Conservation (phyloP, 352 stramenopile species). For the Achlya hypogyna region DNA sequence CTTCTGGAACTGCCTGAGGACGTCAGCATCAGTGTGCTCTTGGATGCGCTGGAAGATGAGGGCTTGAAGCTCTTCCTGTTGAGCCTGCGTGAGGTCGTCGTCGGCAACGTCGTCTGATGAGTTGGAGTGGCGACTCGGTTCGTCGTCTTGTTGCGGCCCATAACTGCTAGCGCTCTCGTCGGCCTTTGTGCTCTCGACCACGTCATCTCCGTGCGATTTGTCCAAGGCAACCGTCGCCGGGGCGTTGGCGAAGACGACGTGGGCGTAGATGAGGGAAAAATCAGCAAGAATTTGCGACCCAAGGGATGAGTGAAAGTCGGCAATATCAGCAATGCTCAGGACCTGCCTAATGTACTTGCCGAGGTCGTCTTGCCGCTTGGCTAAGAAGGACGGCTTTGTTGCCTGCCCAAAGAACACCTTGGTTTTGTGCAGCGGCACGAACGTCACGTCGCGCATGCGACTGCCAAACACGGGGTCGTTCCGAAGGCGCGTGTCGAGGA, state of each 20-base stretch:
- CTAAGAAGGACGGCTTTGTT: conserved; percentile 9
- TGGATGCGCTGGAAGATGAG: conserved; percentile 18
- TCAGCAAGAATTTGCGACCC: conserved; percentile 6
- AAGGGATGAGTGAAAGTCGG: conserved; percentile 4
- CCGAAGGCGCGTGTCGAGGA: conserved; percentile 16
- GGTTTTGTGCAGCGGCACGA: conserved; percentile 17
- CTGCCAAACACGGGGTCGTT: neutral
- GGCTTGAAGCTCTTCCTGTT: conserved; percentile 13
- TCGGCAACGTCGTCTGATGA: neutral
- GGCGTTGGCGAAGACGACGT: neutral
- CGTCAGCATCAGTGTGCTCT: neutral
- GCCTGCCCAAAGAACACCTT: conserved; percentile 20
- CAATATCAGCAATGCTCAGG: conserved; percentile 6
- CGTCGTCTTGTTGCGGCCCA: neutral
- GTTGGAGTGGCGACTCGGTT: neutral
- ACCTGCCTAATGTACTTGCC: conserved; percentile 10
- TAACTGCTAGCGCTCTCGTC: too few species aligned
- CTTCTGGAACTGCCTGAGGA: conserved; percentile 15
- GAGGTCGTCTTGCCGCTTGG: conserved; percentile 10
- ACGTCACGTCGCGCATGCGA: conserved; percentile 8
- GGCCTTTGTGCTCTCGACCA: neutral
- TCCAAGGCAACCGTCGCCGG: neutral
- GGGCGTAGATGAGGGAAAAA: conserved; percentile 5
- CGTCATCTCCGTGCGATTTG: neutral
- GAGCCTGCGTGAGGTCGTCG: conserved; percentile 6